phyloP scores from a whole-genome alignment of 2,329 filamentous ascomycete species.

The Botryotinia convoluta region DNA sequence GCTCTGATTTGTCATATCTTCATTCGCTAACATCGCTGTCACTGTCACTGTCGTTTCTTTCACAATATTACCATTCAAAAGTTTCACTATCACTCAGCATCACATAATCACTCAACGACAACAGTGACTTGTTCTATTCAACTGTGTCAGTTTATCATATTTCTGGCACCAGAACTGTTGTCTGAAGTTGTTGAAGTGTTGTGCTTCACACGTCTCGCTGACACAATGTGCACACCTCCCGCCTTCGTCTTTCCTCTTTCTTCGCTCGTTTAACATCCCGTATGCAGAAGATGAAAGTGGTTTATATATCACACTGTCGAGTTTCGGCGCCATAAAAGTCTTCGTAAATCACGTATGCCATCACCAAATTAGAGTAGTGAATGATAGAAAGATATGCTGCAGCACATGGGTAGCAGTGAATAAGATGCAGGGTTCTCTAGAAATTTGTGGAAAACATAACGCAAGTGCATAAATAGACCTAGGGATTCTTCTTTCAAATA shows the following conservation, averaged over 20 bases:
- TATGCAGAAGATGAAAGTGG: not conserved
- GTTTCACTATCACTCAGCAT: too few relatives aligned
- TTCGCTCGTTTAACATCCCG: not conserved
- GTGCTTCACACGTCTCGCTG: not conserved
- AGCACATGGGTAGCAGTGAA: too few relatives aligned
- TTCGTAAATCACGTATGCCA: not conserved
- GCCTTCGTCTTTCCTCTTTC: too few relatives aligned
- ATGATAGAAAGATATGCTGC: too few relatives aligned
- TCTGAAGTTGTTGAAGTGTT: not conserved
- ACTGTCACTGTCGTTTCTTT: not conserved
- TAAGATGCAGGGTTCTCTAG: not conserved
- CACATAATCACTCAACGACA: too few relatives aligned
- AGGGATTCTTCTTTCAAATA: not conserved
- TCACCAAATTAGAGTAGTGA: not conserved
- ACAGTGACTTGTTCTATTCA: not conserved
- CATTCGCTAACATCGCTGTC: not conserved
- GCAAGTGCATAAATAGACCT: not conserved
- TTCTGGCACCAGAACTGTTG: not conserved
- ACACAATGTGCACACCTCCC: too few relatives aligned
- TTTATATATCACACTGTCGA: not conserved
- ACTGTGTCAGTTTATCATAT: not conserved
- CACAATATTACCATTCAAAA: not conserved
- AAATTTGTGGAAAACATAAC: too few relatives aligned
- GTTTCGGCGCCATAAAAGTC: not conserved
- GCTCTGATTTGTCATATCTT: not conserved